Conservation (phyloP, 257 asterid species). For the Dorcoceras hygrometricum region DNA sequence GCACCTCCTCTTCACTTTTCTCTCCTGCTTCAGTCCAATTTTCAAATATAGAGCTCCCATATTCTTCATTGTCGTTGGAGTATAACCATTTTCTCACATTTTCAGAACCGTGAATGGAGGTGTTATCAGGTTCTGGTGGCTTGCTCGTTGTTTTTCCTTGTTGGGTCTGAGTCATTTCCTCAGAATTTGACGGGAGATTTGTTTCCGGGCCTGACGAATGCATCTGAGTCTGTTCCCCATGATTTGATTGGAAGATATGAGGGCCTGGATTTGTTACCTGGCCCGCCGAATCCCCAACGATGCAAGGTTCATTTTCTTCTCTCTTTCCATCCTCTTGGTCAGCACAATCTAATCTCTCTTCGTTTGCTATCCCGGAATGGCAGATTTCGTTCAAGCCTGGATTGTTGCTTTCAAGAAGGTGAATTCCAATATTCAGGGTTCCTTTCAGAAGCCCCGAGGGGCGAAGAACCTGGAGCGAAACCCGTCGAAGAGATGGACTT, state of each 20-base stretch:
- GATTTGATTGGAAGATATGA: neutral
- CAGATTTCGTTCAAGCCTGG: conserved; percentile 26
- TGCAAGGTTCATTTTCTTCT: neutral
- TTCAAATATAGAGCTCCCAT: conserved; percentile 40
- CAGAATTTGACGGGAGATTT: conserved; percentile 2
- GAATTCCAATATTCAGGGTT: conserved; percentile 35
- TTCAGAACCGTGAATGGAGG: conserved; percentile 38
- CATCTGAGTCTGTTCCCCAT: neutral
- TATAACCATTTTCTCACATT: conserved; percentile 36
- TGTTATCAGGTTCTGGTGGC: conserved; percentile 23
- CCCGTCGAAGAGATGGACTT: conserved; percentile 20
- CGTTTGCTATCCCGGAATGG: neutral
- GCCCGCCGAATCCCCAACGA: neutral
- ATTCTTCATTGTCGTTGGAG: conserved; percentile 22
- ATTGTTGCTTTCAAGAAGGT: conserved; percentile 22
- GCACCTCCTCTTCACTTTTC: neutral
- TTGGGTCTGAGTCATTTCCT: neutral
- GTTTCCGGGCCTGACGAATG: no score
- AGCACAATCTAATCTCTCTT: neutral
- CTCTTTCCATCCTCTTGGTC: neutral
- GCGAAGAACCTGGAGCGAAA: conserved; percentile 39
- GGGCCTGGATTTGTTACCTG: conserved; percentile 1
- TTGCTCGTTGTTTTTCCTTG: neutral
- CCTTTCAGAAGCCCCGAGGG: conserved; percentile 44
- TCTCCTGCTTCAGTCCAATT: conserved; percentile 36